A percentile compares a stretch with the other conserved stretches of the same genome.
Conservation (phyloP, 2,329 filamentous ascomycete species). For the Diaporthe nobilis region DNA sequence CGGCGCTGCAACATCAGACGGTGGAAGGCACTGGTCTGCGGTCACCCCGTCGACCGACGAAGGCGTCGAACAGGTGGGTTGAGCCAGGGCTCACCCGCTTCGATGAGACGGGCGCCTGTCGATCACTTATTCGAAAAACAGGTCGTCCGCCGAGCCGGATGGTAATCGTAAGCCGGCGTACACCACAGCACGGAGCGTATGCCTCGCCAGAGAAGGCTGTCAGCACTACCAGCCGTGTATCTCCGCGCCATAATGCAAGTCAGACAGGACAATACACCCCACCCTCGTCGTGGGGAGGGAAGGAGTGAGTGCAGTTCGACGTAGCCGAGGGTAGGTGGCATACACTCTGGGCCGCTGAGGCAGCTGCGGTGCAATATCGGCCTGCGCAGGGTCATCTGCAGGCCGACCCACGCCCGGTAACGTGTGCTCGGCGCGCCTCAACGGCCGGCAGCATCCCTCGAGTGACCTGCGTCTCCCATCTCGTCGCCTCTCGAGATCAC, state of each 20-base stretch:
- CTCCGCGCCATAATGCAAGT: conserved; percentile 18
- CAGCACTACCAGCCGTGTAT: conserved; percentile 24
- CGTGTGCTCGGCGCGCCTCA: conserved; percentile 1
- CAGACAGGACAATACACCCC: conserved; percentile 17
- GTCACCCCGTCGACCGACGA: conserved; percentile 9
- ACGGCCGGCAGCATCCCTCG: background rate
- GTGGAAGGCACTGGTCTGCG: conserved; percentile 19
- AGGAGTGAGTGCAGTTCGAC: background rate
- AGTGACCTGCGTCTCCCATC: background rate
- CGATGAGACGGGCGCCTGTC: conserved; percentile 12
- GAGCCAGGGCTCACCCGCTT: conserved; percentile 1
- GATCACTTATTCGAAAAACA: conserved; percentile 17
- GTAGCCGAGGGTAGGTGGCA: background rate
- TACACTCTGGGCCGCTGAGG: background rate
- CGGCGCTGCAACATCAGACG: conserved; percentile 3
- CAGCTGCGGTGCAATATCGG: background rate
- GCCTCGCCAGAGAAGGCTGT: conserved; percentile 16
- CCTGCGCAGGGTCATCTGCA: background rate
- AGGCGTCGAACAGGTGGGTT: conserved; percentile 19
- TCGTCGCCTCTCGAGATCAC: background rate
- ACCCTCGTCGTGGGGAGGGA: background rate
- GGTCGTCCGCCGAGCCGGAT: background rate
- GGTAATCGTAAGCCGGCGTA: background rate
- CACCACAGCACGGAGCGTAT: background rate
- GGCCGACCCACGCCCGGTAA: background rate